phyloP scores from a whole-genome alignment of 2,329 filamentous ascomycete genomes.

The Apiospora koreana region DNA sequence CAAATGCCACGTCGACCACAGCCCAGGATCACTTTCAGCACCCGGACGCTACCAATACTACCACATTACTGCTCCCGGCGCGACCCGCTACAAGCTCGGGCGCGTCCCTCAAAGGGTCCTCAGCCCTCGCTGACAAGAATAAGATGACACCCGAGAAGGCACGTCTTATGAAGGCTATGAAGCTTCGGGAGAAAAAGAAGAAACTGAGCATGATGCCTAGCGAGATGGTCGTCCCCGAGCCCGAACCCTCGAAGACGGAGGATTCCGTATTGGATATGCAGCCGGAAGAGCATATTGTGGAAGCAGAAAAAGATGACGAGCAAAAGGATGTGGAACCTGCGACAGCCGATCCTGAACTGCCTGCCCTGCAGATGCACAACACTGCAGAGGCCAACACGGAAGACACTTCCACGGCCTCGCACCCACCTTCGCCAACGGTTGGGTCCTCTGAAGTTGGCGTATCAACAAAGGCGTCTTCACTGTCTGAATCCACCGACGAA shows the following conservation, averaged over 20 bases:
- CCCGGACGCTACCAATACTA: conserved; percentile 17
- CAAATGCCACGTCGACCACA: conserved; percentile 35
- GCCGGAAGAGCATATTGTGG: background rate
- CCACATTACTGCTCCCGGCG: conserved; percentile 36
- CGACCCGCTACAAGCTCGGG: conserved; percentile 49
- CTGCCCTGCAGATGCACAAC: conserved; percentile 31
- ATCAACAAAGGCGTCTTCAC: conserved; percentile 64
- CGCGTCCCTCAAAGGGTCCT: conserved; percentile 43
- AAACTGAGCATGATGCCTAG: conserved; percentile 38
- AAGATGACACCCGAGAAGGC: conserved; percentile 85
- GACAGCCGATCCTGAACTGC: conserved; percentile 14
- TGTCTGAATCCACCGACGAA: conserved; percentile 65
- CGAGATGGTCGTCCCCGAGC: conserved; percentile 24
- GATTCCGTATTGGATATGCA: background rate
- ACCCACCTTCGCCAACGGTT: conserved; percentile 56
- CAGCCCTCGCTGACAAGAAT: conserved; percentile 38
- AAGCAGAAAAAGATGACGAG: conserved; percentile 17
- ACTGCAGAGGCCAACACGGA: conserved; percentile 47
- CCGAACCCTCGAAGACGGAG: conserved; percentile 24
- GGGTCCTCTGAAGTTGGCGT: conserved; percentile 53
- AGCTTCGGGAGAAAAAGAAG: conserved; percentile 81
- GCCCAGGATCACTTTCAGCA: conserved; percentile 34
- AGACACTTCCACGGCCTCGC: conserved; percentile 55
- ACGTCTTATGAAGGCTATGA: conserved; percentile 89
- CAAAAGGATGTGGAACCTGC: conserved; percentile 14